Percentiles rank a stretch among this genome's conserved stretches.
These are phyloP conservation scores for Carex kokanica DNA, from an alignment of 176 grass and related monocot species.

Conservation along the genomic window DNA sequence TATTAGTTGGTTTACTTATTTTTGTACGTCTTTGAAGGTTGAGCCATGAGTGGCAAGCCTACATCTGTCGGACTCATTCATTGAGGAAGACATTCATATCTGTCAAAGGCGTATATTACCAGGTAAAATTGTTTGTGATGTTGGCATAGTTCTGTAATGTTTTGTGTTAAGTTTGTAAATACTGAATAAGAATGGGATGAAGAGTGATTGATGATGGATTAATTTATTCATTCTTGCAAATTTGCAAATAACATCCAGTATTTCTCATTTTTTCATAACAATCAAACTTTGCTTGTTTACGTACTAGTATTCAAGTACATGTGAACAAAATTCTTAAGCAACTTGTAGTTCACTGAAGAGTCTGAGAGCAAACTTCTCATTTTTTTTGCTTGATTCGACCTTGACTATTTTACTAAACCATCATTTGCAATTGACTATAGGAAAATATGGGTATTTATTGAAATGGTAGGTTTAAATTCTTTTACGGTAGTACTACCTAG, in stretches of 20 bases:
- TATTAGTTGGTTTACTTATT: constrained; percentile 16
- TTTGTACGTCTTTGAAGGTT: constrained; percentile 50
- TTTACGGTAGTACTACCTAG: neutral
- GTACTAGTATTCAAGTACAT: neutral
- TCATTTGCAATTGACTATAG: neutral
- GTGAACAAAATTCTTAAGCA: neutral
- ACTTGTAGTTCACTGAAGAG: neutral
- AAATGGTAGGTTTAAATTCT: neutral
- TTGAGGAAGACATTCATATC: constrained; percentile 92
- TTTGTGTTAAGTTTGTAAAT: neutral
- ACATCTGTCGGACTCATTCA: constrained; percentile 78
- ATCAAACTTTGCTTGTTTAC: neutral
- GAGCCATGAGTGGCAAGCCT: constrained; percentile 99
- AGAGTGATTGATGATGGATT: neutral
- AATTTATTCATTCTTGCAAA: neutral
- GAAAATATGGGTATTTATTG: neutral
- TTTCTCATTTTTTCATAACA: neutral
- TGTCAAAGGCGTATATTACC: constrained; percentile 97
- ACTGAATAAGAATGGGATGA: neutral
- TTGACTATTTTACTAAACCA: neutral
- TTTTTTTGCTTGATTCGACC: neutral
- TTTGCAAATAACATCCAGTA: neutral
- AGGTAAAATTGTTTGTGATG: constrained; percentile 43
- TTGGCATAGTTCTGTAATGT: neutral
- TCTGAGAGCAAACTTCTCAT: neutral